Evolutionary conservation across 441 rosid species (phyloP), one percentile per base, ranked within the genome.

Genomic region (Erodium trifolium): DNA sequence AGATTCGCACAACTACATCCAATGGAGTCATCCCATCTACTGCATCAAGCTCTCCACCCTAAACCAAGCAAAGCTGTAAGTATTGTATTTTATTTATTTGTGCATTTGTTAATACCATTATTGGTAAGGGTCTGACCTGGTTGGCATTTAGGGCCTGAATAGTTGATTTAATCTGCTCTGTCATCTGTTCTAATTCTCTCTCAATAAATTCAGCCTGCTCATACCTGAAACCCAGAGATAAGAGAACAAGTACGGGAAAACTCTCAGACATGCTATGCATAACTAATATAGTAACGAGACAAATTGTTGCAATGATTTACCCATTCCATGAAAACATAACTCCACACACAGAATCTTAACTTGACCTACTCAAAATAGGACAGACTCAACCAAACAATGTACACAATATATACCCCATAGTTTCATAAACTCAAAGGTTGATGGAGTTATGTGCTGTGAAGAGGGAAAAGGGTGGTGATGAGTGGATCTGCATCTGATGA

Each of bases 161-260:
- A 68, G 87, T 84, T 17, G 88, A 87, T 82, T 89, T 87, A 67
- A 89, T 86, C 71, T 91, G 96, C 75, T 88, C 96, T 12, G 89
- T 86, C 99, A 89, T 91, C 65, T 86, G 96, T 82, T 91, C 99
- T 75, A 91, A 23, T 73, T 94, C 97, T 82, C 93, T 85, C 85
- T 91, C 97, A 71, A 90, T 80, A 63, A 84, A 73, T 81, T 94
- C 97, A 59, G 97, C 81, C 71, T 94, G 96, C 80, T 90, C 97
- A 72, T 89, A 90, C 97, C 97, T 94, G 84, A 60, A 75, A 74
- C 19, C 63, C 64, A 71, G 65, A 64, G 19, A 27, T 63, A 17
- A 66, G 60, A 68, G 67, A 41, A 75, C 2, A 18, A 8, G 3
- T 16, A 53, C 60, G 18, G 29, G 27, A 18, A 57, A 57, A 17